Evolutionary conservation across 2,329 filamentous ascomycete genomes (phyloP), one percentile per base, ranked within the genome.

Genomic region (Trichoderma lentiforme): DNA sequence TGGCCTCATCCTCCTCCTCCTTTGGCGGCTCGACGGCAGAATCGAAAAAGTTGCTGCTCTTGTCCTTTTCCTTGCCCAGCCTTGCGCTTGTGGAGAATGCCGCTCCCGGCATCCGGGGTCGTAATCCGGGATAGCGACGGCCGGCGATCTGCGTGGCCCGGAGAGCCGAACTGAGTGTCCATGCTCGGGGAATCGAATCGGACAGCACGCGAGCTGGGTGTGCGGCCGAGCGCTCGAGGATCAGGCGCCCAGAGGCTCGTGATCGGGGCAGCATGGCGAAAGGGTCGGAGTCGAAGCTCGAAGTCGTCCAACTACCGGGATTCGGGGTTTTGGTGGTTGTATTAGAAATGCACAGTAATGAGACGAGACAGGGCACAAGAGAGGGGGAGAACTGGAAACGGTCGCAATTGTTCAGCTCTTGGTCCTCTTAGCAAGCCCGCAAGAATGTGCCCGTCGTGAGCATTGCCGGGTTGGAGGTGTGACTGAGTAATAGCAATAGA

Each of bases 1-100:
- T 85, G 69, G 82, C 80, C 8, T 85, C 84, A 4, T 88, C 86
- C 73, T 88, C 86, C 70, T 88, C 86, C 8, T 85, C 84, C 11
- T 15, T 8, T 11, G 89, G 80, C 0, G 86, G 83, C 71, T 82
- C 81, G 65, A 84, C 80, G 6, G 84, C 76, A 8, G 83, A 82
- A 74, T 89, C 85, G 72, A 89, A 87, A 74, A 88, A 88, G 24
- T 84, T 83, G 53, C 80, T 85, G 78, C 82, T 80, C 64, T 81
- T 81, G 78, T 82, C 80, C 62, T 81, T 81, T 56, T 83, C 81
- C 65, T 82, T 83, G 51, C 76, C 74, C 34, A 81, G 72, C 43
- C 75, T 74, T 69, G 77, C 74, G 32, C 79, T 78, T 24, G 82
- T 83, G 28, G 82, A 83, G 74, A 84, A 84, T 24, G 76, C 73